Evolutionary conservation across 805 yeast genomes (phyloP).

Genomic region (Hagleromyces aurorensis): DNA sequence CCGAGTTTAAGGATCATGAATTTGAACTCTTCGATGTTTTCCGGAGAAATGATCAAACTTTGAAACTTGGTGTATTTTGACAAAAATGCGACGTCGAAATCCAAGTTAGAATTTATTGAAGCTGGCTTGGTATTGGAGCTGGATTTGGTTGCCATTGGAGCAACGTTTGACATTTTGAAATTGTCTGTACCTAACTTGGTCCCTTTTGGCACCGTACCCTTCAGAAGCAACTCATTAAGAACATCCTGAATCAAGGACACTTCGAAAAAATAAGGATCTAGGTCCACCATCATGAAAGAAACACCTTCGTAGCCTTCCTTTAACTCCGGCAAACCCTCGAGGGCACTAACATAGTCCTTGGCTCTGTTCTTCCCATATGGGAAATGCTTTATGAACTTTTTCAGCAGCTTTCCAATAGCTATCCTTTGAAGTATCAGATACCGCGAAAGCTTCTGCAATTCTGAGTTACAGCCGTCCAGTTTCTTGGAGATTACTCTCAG

Average conservation of each 20-base stretch:
- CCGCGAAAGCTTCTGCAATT: constrained; percentile 46
- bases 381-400: constrained; percentile 36
- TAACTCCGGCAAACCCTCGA: constrained; percentile 13
- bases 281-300: constrained; percentile 42
- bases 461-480: constrained; percentile 24
- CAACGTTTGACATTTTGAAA: constrained; percentile 1
- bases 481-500: constrained; percentile 13
- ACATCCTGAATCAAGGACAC: constrained; percentile 39
- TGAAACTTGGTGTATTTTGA: constrained; percentile 31
- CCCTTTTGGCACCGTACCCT: constrained; percentile 1
- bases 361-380: constrained; percentile 13
- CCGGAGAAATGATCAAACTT: constrained; percentile 35
- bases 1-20: constrained; percentile 32
- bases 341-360: constrained; percentile 8
- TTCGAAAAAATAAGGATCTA: constrained; percentile 42
- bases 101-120: constrained; percentile 10
- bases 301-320: constrained; percentile 32
- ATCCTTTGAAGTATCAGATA: constrained; percentile 54
- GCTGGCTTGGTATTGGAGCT: constrained; percentile 1
- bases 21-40: constrained; percentile 37
- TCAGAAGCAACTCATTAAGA: constrained; percentile 18
- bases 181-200: too few species aligned
- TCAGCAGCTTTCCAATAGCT: constrained; percentile 52
- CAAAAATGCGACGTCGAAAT: constrained; percentile 34
- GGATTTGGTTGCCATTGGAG: neutral